phyloP scores from a whole-genome alignment of 768 basidiomycete genomes.

The Phaffia australis region DNA sequence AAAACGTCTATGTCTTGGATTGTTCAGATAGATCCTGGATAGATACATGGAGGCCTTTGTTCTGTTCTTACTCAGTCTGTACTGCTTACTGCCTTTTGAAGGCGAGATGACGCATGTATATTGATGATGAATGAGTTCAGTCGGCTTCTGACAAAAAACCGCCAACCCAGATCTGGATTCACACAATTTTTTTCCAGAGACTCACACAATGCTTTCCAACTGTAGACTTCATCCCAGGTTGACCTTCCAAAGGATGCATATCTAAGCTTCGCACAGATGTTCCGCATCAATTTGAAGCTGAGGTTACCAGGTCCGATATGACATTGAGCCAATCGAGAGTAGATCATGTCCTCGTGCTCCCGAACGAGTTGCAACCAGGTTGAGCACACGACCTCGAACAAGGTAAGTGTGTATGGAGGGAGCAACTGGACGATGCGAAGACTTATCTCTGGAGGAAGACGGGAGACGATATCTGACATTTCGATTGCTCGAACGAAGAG shows the following conservation, averaged over 20 bases:
- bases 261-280: background rate
- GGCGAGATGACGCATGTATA: background rate
- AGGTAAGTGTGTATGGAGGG: background rate
- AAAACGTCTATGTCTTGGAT: background rate
- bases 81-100: background rate
- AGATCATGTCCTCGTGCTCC: slow-evolving; percentile 10
- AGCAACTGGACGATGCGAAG: slow-evolving; percentile 1
- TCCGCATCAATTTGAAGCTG: background rate
- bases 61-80: background rate
- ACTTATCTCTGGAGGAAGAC: slow-evolving; percentile 6
- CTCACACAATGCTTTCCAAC: slow-evolving; percentile 15
- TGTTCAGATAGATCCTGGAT: background rate
- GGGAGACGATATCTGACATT: slow-evolving; percentile 3
- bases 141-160: background rate
- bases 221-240: background rate
- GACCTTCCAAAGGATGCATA: background rate
- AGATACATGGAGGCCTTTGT: background rate
- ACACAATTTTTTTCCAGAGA: slow-evolving; percentile 3
- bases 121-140: background rate
- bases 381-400: background rate
- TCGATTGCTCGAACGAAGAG: too few species aligned
- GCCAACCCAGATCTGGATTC: background rate
- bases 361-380: background rate
- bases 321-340: background rate
- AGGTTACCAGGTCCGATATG: background rate